Conservation (phyloP, 345 rosid genomes). For the Salix exigua region DNA sequence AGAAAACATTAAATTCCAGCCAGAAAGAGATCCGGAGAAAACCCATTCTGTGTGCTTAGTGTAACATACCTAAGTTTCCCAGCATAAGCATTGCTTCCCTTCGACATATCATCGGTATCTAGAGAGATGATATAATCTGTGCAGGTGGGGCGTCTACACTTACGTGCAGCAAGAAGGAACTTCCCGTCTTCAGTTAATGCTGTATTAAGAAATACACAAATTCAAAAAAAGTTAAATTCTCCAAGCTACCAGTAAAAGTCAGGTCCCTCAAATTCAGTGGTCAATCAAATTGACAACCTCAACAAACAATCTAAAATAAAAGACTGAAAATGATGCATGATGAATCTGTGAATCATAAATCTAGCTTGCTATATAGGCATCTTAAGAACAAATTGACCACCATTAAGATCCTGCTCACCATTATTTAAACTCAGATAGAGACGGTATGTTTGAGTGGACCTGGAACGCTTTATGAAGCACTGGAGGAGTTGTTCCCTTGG, state of each 20-base stretch:
- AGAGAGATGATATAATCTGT: constrained; percentile 32
- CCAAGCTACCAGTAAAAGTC: not conserved
- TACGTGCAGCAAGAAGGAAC: constrained; percentile 37
- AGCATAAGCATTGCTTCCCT: constrained; percentile 25
- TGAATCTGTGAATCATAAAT: not conserved
- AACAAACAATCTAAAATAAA: not conserved
- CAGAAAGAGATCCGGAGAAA: not conserved
- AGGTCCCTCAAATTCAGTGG: not conserved
- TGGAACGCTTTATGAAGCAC: constrained; percentile 34
- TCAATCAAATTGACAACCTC: not conserved
- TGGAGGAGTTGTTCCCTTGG: constrained; percentile 29
- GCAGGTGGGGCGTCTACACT: constrained; percentile 29
- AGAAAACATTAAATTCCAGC: not conserved
- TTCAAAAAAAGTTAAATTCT: not conserved
- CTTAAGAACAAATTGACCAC: not conserved
- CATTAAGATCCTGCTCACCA: constrained; percentile 17
- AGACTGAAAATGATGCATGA: not conserved
- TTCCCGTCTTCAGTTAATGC: constrained; percentile 28
- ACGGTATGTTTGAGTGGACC: constrained; percentile 25
- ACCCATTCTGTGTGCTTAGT: not conserved
- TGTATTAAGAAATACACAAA: constrained; percentile 2
- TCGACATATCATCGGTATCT: constrained; percentile 24
- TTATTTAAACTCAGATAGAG: constrained; percentile 26
- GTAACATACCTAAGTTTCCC: constrained; percentile 28
- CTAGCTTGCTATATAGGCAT: not conserved